Evolutionary conservation across 495 filamentous ascomycete species (phyloP).

Genomic region (Penicillium lividum): DNA sequence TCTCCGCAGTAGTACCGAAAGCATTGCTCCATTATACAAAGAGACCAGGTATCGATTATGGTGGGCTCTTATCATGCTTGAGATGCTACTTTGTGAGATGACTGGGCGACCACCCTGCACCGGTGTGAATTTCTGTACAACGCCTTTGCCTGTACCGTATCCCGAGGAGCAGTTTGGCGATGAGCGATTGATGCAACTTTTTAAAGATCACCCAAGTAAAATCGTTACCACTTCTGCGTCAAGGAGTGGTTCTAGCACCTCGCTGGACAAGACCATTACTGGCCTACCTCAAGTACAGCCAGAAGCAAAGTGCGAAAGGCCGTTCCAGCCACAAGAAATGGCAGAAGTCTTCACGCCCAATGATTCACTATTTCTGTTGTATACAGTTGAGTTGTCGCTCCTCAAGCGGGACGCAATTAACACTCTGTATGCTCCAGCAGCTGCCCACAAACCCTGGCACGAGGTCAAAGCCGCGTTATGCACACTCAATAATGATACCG

Average conservation of each 20-base stretch:
- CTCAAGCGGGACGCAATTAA: slow-evolving; percentile 25
- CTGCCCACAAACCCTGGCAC: slow-evolving; percentile 17
- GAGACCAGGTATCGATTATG: slow-evolving; percentile 42
- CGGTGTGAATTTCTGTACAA: slow-evolving; percentile 54
- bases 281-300: not conserved
- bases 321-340: slow-evolving; percentile 5
- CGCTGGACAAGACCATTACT: not conserved
- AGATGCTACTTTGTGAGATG: slow-evolving; percentile 56
- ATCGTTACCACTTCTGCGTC: slow-evolving; percentile 18
- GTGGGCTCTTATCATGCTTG: slow-evolving; percentile 60
- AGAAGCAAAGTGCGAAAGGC: not conserved
- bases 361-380: slow-evolving; percentile 23
- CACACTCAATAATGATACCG: slow-evolving; percentile 19
- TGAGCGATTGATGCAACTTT: slow-evolving; percentile 28
- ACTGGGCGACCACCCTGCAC: slow-evolving; percentile 62
- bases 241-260: not conserved
- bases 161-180: slow-evolving; percentile 50
- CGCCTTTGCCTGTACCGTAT: slow-evolving; percentile 53
- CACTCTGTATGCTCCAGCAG: slow-evolving; percentile 22
- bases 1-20: slow-evolving; percentile 55
- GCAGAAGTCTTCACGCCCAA: slow-evolving; percentile 17
- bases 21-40: slow-evolving; percentile 48
- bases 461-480: slow-evolving; percentile 24
- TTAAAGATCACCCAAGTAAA: slow-evolving; percentile 28
- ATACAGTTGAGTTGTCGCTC: slow-evolving; percentile 25